A percentile compares a stretch with the other conserved stretches of the same genome.
Evolutionary conservation across 768 basidiomycete species (phyloP).

Genomic region (Amanita phalloides): DNA sequence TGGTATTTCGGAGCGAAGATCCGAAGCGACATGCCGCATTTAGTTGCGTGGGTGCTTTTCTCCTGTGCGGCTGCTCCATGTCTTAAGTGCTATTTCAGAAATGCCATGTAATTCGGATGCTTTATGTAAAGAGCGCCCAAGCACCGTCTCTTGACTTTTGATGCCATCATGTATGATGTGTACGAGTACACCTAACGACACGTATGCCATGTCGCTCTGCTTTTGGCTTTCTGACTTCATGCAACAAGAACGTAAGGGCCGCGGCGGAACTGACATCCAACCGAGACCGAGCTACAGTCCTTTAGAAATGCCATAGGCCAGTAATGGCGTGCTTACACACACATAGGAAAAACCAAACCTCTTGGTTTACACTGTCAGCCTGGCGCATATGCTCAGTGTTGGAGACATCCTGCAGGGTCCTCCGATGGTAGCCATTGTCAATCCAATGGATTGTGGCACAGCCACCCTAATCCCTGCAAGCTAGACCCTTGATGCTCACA

Average conservation of each 20-base stretch:
- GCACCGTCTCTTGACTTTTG: neutral
- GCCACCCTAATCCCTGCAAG: neutral
- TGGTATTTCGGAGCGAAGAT: neutral
- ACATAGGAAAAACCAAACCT: too few relatives aligned
- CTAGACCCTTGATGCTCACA: constrained; percentile 3
- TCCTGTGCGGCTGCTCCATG: neutral
- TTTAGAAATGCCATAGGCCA: neutral
- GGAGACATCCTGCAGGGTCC: constrained; percentile 1
- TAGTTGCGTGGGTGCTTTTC: neutral
- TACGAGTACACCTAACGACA: neutral
- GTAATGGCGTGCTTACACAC: too few relatives aligned
- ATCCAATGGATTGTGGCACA: constrained; percentile 1
- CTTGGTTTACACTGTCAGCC: too few relatives aligned
- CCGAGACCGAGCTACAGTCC: neutral
- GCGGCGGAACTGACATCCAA: neutral
- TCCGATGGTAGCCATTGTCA: neutral
- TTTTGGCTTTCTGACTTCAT: neutral
- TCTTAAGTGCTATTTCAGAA: neutral
- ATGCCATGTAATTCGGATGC: neutral
- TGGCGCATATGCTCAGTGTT: neutral
- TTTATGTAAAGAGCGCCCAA: neutral
- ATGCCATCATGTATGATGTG: neutral
- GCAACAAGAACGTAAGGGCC: neutral
- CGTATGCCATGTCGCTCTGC: neutral
- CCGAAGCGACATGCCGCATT: neutral